These are phyloP conservation scores for Aspergillus bridgeri DNA, from an alignment of 495 filamentous ascomycete genomes.

Conservation along the genomic window DNA sequence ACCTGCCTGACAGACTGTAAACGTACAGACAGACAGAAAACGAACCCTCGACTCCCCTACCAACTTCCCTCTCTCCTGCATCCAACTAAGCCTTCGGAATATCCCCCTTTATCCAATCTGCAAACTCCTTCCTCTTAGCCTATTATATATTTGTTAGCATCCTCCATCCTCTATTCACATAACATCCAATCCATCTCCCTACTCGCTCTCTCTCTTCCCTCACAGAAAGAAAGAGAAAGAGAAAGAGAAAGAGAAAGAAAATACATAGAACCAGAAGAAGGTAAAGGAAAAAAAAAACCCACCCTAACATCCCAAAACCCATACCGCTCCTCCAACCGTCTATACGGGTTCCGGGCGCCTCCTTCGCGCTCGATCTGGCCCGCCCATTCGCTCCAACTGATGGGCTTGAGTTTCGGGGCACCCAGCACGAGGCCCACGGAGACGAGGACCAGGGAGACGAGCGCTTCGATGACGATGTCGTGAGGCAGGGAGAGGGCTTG, in stretches of 20 bases:
- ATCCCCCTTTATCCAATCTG: constrained; percentile 61
- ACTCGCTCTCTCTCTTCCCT: neutral
- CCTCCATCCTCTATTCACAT: neutral
- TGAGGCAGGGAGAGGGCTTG: constrained; percentile 51
- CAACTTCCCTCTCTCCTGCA: neutral
- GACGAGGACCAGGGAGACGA: constrained; percentile 60
- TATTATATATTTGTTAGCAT: constrained; percentile 30
- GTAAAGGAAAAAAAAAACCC: constrained; percentile 35
- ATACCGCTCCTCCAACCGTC: constrained; percentile 54
- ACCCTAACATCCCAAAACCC: constrained; percentile 71
- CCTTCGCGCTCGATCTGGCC: constrained; percentile 74
- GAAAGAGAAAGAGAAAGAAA: constrained; percentile 40
- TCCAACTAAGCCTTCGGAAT: constrained; percentile 15
- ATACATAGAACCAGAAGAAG: constrained; percentile 5
- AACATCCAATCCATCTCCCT: neutral
- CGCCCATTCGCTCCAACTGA: constrained; percentile 81
- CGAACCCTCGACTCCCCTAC: neutral
- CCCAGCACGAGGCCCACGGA: constrained; percentile 69
- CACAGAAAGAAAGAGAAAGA: neutral
- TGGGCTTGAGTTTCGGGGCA: constrained; percentile 66
- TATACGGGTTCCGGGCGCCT: constrained; percentile 48
- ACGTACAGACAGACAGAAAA: no score
- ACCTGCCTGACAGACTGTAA: no score
- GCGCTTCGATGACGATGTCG: constrained; percentile 65
- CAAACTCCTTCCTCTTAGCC: constrained; percentile 73